phyloP scores from a whole-genome alignment of 2,329 filamentous ascomycete species.

The Colletotrichum simmondsii region DNA sequence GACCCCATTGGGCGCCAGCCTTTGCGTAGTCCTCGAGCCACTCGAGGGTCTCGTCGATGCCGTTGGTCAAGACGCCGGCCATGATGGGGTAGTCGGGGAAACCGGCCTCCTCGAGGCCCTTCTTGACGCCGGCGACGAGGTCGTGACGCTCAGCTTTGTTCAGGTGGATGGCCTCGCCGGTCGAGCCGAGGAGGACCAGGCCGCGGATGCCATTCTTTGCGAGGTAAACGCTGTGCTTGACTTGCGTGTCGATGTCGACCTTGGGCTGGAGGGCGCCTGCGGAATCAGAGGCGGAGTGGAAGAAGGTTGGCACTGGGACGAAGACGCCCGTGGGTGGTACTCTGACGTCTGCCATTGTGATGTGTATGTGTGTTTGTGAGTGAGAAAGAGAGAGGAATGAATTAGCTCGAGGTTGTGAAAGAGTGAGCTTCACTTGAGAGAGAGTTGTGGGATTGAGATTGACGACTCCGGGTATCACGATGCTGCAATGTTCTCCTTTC shows the following conservation, averaged over 20 bases:
- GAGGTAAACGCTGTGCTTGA: conserved; percentile 68
- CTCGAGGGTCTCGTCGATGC: conserved; percentile 64
- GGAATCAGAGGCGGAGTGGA: conserved; percentile 51
- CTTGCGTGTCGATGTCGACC: conserved; percentile 68
- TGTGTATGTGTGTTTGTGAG: neutral
- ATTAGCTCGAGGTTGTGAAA: neutral
- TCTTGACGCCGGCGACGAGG: conserved; percentile 63
- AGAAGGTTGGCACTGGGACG: conserved; percentile 73
- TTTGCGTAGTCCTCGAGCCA: conserved; percentile 65
- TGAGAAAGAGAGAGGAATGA: neutral
- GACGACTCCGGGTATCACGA: conserved; percentile 14
- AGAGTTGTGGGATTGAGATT: neutral
- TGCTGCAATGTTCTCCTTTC: neutral
- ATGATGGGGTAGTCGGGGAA: conserved; percentile 67
- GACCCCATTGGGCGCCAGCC: conserved; percentile 69
- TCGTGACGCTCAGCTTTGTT: conserved; percentile 65
- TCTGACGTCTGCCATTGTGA: conserved; percentile 27
- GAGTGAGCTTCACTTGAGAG: neutral
- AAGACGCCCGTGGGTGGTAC: conserved; percentile 60
- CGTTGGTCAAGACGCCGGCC: conserved; percentile 65
- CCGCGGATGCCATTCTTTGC: conserved; percentile 69
- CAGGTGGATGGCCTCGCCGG: conserved; percentile 72
- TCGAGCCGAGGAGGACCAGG: conserved; percentile 71
- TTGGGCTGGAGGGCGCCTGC: conserved; percentile 57
- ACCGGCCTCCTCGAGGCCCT: conserved; percentile 64